These are phyloP conservation scores for Tricholoma saponaceum DNA, from an alignment of 768 basidiomycete genomes.

Conservation along the genomic window DNA sequence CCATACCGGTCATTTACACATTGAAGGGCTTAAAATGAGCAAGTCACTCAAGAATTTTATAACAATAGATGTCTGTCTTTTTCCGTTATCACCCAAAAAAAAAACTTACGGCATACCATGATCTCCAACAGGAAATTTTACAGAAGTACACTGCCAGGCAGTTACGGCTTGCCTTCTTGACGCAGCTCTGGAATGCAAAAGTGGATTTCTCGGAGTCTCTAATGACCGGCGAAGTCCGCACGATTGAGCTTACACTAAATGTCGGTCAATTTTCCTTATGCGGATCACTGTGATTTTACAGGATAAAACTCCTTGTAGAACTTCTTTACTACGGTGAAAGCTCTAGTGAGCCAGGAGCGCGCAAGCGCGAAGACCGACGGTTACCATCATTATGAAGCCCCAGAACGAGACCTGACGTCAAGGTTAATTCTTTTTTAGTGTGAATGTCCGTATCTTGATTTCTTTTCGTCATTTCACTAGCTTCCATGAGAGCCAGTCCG, in stretches of 20 bases:
- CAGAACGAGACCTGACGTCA: slow-evolving; percentile 65
- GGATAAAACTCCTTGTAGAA: slow-evolving; percentile 51
- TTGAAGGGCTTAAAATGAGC: slow-evolving; percentile 98
- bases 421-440: slow-evolving; percentile 37
- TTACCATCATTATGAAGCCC: slow-evolving; percentile 57
- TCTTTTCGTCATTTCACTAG: slow-evolving; percentile 34
- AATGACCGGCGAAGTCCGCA: slow-evolving; percentile 86
- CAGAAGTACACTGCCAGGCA: slow-evolving; percentile 81
- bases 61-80: slow-evolving; percentile 75
- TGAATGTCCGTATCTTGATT: neutral
- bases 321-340: slow-evolving; percentile 87
- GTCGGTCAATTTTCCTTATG: slow-evolving; percentile 41
- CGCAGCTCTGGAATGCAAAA: slow-evolving; percentile 88
- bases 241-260: slow-evolving; percentile 79
- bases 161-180: slow-evolving; percentile 86
- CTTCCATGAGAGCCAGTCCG: slow-evolving; percentile 65
- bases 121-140: slow-evolving; percentile 68
- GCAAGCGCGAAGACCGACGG: slow-evolving; percentile 53
- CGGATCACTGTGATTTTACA: slow-evolving; percentile 9
- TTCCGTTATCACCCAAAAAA: slow-evolving; percentile 3
- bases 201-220: slow-evolving; percentile 91
- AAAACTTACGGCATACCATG: slow-evolving; percentile 4
- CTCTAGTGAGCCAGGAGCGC: slow-evolving; percentile 58
- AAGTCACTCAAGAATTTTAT: slow-evolving; percentile 99
- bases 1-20: slow-evolving; percentile 97